Conservation (phyloP, 306 rosid genomes). For the Casuarina equisetifolia region DNA sequence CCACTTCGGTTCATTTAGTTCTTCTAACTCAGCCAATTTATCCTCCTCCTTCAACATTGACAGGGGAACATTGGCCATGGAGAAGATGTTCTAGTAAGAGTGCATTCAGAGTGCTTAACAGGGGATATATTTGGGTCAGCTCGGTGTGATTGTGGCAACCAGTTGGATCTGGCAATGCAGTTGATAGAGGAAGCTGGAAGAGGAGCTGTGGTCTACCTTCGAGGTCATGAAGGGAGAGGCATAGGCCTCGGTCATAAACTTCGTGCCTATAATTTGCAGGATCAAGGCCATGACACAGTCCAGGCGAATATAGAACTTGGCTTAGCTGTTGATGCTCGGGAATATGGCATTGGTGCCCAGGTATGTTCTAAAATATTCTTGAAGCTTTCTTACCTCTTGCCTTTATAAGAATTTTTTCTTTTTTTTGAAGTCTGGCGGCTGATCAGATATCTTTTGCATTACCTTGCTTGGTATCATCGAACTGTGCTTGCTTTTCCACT, state of each 20-base stretch:
- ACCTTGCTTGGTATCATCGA: neutral
- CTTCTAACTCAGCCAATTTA: neutral
- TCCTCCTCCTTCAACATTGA: neutral
- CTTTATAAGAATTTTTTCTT: accelerated
- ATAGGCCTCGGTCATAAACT: conserved; percentile 89
- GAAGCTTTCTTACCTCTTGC: neutral
- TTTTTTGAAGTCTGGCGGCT: neutral
- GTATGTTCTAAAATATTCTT: conserved; percentile 21
- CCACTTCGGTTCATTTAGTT: too few species aligned
- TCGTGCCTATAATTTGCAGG: conserved; percentile 77
- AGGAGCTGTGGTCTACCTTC: conserved; percentile 76
- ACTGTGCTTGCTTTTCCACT: neutral
- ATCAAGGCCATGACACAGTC: conserved; percentile 81
- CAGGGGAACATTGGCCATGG: conserved; percentile 80
- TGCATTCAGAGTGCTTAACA: conserved; percentile 87
- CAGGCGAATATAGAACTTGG: conserved; percentile 87
- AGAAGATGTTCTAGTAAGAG: conserved; percentile 72
- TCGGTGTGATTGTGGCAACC: conserved; percentile 89
- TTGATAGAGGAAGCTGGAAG: conserved; percentile 68
- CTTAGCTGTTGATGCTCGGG: conserved; percentile 76
- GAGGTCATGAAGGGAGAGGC: conserved; percentile 96
- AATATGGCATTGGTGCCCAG: conserved; percentile 88
- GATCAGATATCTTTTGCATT: neutral
- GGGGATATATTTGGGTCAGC: conserved; percentile 90
- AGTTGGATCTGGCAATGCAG: conserved; percentile 80